phyloP scores from a whole-genome alignment of 257 asterid genomes.

The Lavandula angustifolia region DNA sequence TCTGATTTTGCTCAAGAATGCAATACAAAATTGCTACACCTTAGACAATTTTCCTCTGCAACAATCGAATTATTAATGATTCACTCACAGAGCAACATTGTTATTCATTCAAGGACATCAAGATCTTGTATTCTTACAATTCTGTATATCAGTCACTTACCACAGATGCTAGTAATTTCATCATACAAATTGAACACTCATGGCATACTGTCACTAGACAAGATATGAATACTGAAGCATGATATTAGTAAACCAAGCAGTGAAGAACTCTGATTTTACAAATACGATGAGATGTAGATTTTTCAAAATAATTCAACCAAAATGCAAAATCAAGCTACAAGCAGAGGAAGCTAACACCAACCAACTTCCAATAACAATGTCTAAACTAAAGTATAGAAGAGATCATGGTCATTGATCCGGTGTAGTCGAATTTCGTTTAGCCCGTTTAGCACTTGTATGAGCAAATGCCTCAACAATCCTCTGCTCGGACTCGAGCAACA shows the following conservation, averaged over 20 bases:
- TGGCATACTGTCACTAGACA: neutral
- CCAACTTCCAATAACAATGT: conserved; percentile 18
- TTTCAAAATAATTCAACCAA: conserved; percentile 16
- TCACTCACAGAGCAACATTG: too few relatives aligned
- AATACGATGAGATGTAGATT: conserved; percentile 23
- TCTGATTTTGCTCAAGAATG: neutral
- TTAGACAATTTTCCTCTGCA: neutral
- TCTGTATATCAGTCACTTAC: neutral
- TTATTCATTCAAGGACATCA: neutral
- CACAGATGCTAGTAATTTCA: neutral
- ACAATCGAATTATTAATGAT: neutral
- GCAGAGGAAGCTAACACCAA: conserved; percentile 24
- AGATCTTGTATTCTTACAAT: neutral
- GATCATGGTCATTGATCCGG: conserved; percentile 26
- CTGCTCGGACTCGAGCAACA: conserved; percentile 88
- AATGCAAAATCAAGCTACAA: conserved; percentile 25
- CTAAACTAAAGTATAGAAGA: conserved; percentile 16
- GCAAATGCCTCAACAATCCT: conserved; percentile 79
- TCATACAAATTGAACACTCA: neutral
- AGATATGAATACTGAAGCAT: neutral
- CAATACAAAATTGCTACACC: neutral
- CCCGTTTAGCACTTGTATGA: conserved; percentile 53
- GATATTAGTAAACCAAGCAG: neutral
- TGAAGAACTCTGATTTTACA: conserved; percentile 27
- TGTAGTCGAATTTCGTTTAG: conserved; percentile 46